Percentiles rank a stretch among this genome's conserved stretches.
Conservation (phyloP, 1,139 yeast species). For the Eremothecium sinecaudum region DNA sequence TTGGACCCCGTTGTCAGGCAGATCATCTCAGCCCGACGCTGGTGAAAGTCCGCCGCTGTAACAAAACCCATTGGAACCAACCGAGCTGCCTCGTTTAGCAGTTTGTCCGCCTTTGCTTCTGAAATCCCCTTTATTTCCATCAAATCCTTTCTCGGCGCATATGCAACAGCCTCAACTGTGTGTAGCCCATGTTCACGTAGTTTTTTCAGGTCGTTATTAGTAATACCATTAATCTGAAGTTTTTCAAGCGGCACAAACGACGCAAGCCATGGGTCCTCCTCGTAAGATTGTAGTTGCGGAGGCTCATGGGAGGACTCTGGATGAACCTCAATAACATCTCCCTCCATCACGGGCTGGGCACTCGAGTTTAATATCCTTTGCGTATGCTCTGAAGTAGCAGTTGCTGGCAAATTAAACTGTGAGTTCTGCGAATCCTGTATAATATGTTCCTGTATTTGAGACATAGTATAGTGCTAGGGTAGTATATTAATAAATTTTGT, state of each 20-base stretch:
- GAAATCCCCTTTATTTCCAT: conserved; percentile 82
- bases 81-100: conserved; percentile 73
- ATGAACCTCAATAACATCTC: conserved; percentile 4
- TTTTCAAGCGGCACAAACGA: conserved; percentile 33
- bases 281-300: conserved; percentile 32
- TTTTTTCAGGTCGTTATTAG: conserved; percentile 68
- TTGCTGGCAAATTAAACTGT: conserved; percentile 3
- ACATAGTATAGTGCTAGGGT: too few relatives aligned
- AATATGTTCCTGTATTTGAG: conserved; percentile 4
- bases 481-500: too few relatives aligned
- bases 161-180: conserved; percentile 88
- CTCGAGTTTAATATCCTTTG: conserved; percentile 1
- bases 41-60: conserved; percentile 91
- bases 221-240: conserved; percentile 74
- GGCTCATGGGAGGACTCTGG: conserved; percentile 7
- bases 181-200: conserved; percentile 75
- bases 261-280: conserved; percentile 36
- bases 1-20: conserved; percentile 94
- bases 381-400: conserved; percentile 3
- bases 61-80: conserved; percentile 95
- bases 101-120: conserved; percentile 88
- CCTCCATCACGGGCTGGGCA: conserved; percentile 1
- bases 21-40: conserved; percentile 79
- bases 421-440: conserved; percentile 4
- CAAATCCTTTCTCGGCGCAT: conserved; percentile 74